Percentiles rank a stretch among this genome's conserved stretches.
Conservation (phyloP, 2,329 filamentous ascomycete genomes). For the Fusarium aywerte region DNA sequence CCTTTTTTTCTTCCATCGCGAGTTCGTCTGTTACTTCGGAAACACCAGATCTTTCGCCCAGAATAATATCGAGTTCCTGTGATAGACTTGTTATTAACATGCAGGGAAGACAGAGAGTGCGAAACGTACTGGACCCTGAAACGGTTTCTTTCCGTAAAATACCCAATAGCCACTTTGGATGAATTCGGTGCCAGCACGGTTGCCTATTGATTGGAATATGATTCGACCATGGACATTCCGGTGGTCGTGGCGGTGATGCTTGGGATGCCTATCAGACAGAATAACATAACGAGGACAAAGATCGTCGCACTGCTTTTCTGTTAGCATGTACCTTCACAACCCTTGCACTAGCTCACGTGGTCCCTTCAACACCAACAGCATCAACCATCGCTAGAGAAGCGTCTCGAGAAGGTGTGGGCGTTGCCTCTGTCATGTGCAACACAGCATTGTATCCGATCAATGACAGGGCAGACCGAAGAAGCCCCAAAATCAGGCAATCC, state of each 20-base stretch:
- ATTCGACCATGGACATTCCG: slow-evolving; percentile 60
- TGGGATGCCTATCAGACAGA: slow-evolving; percentile 53
- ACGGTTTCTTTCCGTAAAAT: slow-evolving; percentile 26
- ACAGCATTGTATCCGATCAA: slow-evolving; percentile 58
- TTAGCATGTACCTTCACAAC: not conserved
- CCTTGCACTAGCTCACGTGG: slow-evolving; percentile 49
- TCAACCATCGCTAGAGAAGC: slow-evolving; percentile 57
- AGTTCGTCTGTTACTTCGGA: slow-evolving; percentile 23
- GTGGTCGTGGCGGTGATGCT: slow-evolving; percentile 52
- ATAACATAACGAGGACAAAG: slow-evolving; percentile 57
- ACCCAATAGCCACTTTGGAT: slow-evolving; percentile 30
- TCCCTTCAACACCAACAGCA: slow-evolving; percentile 55
- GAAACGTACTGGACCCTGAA: slow-evolving; percentile 33
- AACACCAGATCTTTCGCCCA: slow-evolving; percentile 19
- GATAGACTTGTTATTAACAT: accelerated
- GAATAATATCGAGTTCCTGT: slow-evolving; percentile 26
- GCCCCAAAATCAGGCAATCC: slow-evolving; percentile 59
- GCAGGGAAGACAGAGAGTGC: accelerated
- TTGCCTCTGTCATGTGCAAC: slow-evolving; percentile 60
- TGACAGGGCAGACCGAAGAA: slow-evolving; percentile 54
- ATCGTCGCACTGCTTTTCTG: slow-evolving; percentile 44
- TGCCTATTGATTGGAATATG: slow-evolving; percentile 56
- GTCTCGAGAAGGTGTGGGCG: slow-evolving; percentile 55
- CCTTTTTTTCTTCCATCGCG: slow-evolving; percentile 28
- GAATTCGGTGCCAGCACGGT: slow-evolving; percentile 53